Evolutionary conservation across 768 basidiomycete species (phyloP), one percentile per base, ranked within the genome.

Genomic region (Lactarius akahatsu): DNA sequence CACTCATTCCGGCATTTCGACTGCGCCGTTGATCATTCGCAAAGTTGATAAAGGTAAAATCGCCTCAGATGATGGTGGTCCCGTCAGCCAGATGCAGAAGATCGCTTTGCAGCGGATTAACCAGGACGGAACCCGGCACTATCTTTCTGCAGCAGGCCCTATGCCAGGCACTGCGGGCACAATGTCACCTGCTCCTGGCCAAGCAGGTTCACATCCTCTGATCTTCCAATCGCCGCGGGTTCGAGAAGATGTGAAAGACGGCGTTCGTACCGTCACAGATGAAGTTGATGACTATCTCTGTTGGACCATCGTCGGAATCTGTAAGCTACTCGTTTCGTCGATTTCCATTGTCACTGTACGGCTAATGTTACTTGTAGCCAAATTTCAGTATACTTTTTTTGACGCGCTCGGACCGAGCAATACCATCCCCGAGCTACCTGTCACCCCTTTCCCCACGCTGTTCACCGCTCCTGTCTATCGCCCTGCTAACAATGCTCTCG

Each of bases 81-180:
- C 94, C 50, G 91, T 98, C 69, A 94, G 92, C 73, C 94, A 96
- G 76, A 93, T 98, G 88, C 95, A 98, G 79, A 94, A 96, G 80
- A 91, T 98, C 68, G 95, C 94, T 2, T 80, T 98, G 52, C 90
- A 94, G 73, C 83, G 92, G 62, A 86, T 92, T 62, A 90, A 92
- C 72, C 80, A 85, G 66, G 92, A 89, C 77, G 93, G 92, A 45
- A 85, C 90, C 45, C 82, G 93, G 73, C 91, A 91, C 78, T 97
- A 95, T 75, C 77, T 97, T 60, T 92, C 91, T 55, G 94, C 94
- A 32, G 92, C 93, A 4, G 91, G 93, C 10, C 92, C 93, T 18
- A 81, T 90, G 66, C 87, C 90, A 61, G 90, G 90, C 11, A 85
- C 89, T n/a, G 84, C 88, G 52, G 85, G 86, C 7, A 80, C 86